These are phyloP conservation scores for Spatholobus suberectus DNA, from an alignment of 306 rosid genomes.

Conservation along the genomic window DNA sequence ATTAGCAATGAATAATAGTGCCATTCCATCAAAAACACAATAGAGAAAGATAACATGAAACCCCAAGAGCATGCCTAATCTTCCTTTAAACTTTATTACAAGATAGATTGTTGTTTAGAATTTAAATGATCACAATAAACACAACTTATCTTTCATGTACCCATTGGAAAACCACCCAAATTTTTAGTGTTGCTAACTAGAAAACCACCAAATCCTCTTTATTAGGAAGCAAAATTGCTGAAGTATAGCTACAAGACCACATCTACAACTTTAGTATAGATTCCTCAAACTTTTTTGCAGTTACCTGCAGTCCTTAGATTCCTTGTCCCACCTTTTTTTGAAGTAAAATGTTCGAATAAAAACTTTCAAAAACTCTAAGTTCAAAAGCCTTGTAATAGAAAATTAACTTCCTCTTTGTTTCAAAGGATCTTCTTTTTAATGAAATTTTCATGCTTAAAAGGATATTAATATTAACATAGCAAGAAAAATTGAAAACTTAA, in stretches of 20 bases:
- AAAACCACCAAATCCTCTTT: too few species aligned
- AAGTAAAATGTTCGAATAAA: slow-evolving; percentile 15
- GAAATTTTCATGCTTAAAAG: background rate
- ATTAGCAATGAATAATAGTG: too few species aligned
- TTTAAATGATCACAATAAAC: too few species aligned
- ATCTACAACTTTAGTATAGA: slow-evolving; percentile 52
- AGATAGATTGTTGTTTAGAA: too few species aligned
- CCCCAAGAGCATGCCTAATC: too few species aligned
- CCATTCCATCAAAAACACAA: too few species aligned
- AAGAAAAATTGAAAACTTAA: background rate
- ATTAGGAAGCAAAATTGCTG: slow-evolving; percentile 17
- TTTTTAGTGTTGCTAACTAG: slow-evolving; percentile 8
- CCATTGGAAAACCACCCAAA: too few species aligned
- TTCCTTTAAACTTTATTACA: too few species aligned
- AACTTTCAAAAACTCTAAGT: background rate
- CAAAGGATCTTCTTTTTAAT: background rate
- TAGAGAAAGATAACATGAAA: too few species aligned
- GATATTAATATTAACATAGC: background rate
- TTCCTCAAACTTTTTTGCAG: slow-evolving; percentile 47
- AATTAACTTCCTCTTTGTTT: background rate
- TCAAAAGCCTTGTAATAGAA: slow-evolving; percentile 17
- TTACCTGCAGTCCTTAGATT: slow-evolving; percentile 46
- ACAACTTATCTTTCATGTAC: too few species aligned
- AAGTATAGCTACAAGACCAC: slow-evolving; percentile 44
- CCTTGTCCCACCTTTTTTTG: slow-evolving; percentile 44